Evolutionary conservation across 2,329 filamentous ascomycete genomes (phyloP).

Genomic region (Penicillium sp.): DNA sequence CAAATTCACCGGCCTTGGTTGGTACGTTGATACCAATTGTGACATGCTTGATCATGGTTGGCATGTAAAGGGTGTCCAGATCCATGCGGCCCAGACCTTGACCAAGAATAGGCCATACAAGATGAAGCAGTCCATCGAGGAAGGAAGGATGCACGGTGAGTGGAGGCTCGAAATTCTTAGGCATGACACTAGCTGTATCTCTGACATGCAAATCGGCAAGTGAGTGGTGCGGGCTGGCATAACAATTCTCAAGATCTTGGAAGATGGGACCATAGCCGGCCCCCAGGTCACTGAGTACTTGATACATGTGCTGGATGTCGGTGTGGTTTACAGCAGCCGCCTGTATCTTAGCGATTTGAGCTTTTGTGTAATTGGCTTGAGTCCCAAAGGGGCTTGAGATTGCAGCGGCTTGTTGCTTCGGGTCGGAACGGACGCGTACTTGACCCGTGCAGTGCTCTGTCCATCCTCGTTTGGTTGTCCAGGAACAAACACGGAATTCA

Average conservation of each 20-base stretch:
- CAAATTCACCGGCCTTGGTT: slow-evolving; percentile 16
- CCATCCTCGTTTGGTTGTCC: slow-evolving; percentile 29
- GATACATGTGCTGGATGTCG: slow-evolving; percentile 47
- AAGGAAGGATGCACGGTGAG: slow-evolving; percentile 52
- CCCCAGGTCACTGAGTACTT: slow-evolving; percentile 49
- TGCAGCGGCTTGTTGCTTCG: slow-evolving; percentile 18
- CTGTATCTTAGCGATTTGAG: slow-evolving; percentile 13
- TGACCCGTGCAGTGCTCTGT: slow-evolving; percentile 30
- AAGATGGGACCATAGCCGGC: slow-evolving; percentile 56
- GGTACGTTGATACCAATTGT: slow-evolving; percentile 22
- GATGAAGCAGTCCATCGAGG: slow-evolving; percentile 42
- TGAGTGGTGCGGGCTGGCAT: slow-evolving; percentile 35
- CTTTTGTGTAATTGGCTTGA: slow-evolving; percentile 13
- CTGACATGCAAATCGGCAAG: slow-evolving; percentile 42
- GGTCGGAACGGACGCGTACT: slow-evolving; percentile 24
- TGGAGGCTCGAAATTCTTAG: slow-evolving; percentile 45
- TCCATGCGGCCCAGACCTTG: slow-evolving; percentile 29
- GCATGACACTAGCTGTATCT: slow-evolving; percentile 51
- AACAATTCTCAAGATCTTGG: slow-evolving; percentile 53
- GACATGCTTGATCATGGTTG: slow-evolving; percentile 34
- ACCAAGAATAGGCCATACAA: slow-evolving; percentile 38
- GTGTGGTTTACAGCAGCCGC: slow-evolving; percentile 27
- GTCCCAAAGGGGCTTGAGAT: slow-evolving; percentile 15
- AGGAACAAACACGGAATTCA: slow-evolving; percentile 31
- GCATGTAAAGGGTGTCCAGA: slow-evolving; percentile 38